Conservation (phyloP, 2,329 filamentous ascomycete genomes). For the Metarhizium anisopliae region DNA sequence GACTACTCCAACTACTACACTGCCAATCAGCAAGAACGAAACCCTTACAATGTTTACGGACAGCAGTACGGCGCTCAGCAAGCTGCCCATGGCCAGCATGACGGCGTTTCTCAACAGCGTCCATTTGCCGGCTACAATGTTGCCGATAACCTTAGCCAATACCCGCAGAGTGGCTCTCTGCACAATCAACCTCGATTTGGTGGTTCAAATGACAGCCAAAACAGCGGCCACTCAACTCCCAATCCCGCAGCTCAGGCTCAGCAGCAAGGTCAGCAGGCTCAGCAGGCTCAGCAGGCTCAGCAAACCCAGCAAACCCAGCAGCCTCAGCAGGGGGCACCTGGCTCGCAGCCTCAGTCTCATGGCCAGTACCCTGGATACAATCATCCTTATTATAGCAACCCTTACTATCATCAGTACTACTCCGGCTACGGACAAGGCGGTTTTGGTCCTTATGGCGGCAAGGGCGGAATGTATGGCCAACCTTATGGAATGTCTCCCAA, state of each 20-base stretch:
- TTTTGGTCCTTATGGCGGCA: conserved; percentile 44
- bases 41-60: conserved; percentile 73
- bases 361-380: conserved; percentile 43
- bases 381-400: conserved; percentile 53
- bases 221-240: conserved; percentile 84
- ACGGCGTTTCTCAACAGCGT: conserved; percentile 64
- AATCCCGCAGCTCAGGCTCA: conserved; percentile 61
- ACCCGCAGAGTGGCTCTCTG: conserved; percentile 59
- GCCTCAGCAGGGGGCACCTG: conserved; percentile 26
- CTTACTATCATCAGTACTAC: conserved; percentile 55
- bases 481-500: conserved; percentile 49
- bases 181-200: conserved; percentile 52
- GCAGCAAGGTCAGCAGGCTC: conserved; percentile 30
- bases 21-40: conserved; percentile 61
- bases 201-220: conserved; percentile 58
- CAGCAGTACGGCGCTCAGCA: conserved; percentile 49
- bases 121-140: conserved; percentile 67
- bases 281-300: conserved; percentile 26
- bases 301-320: conserved; percentile 34
- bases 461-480: conserved; percentile 45
- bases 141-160: conserved; percentile 55
- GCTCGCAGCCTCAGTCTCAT: conserved; percentile 35
- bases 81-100: conserved; percentile 59
- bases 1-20: conserved; percentile 86
- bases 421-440: conserved; percentile 45